phyloP scores from a whole-genome alignment of 1,139 yeast genomes.

The Scheffersomyces illinoinensis region DNA sequence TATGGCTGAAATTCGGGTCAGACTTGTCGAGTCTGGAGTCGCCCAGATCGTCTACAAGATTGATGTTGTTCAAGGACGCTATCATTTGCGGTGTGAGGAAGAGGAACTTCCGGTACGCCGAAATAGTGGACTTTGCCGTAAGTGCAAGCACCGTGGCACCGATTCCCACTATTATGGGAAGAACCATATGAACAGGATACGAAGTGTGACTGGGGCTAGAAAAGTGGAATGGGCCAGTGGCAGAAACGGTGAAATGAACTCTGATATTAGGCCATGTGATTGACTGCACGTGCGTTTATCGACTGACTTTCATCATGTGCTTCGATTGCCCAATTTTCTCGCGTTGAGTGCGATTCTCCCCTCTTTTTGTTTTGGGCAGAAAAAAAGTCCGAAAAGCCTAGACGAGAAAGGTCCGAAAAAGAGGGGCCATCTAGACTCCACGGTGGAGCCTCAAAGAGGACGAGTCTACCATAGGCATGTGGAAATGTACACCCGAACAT shows the following conservation, averaged over 20 bases:
- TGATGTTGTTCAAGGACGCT: slow-evolving; percentile 51
- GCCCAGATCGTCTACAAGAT: slow-evolving; percentile 14
- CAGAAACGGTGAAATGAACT: background rate
- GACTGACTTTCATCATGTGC: background rate
- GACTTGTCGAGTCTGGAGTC: slow-evolving; percentile 8
- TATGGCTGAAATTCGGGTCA: slow-evolving; percentile 21
- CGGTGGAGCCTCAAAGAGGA: background rate
- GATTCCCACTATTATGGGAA: slow-evolving; percentile 59
- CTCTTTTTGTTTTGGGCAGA: background rate
- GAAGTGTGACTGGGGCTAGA: background rate
- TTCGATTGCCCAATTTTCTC: background rate
- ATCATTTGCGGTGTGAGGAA: slow-evolving; percentile 55
- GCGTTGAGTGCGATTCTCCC: background rate
- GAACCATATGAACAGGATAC: slow-evolving; percentile 26
- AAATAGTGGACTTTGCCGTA: slow-evolving; percentile 49
- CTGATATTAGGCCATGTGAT: background rate
- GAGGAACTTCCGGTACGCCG: slow-evolving; percentile 44
- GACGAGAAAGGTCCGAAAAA: background rate
- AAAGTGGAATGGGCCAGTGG: background rate
- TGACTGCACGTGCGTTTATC: background rate
- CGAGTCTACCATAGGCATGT: background rate
- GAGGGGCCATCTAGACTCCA: background rate
- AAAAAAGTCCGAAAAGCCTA: background rate
- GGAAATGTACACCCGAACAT: background rate
- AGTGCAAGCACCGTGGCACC: slow-evolving; percentile 59